These are phyloP conservation scores for Brassica juncea DNA, from an alignment of 345 rosid species.

Conservation along the genomic window DNA sequence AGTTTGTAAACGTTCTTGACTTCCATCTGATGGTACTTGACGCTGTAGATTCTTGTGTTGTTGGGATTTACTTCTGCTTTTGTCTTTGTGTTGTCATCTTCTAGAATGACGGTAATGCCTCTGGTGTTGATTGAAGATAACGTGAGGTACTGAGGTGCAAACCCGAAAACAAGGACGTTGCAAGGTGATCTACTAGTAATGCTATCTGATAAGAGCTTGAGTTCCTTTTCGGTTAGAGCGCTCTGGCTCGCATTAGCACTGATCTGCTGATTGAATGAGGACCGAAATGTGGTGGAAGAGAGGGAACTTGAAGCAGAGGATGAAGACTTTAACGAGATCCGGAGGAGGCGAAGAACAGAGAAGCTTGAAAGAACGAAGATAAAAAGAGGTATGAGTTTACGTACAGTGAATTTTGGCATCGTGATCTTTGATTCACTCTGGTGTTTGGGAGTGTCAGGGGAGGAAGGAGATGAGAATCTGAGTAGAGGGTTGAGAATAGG, in stretches of 20 bases:
- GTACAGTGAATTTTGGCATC: conserved; percentile 56
- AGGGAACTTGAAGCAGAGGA: conserved; percentile 40
- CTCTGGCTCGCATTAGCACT: conserved; percentile 1
- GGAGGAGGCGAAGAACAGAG: conserved; percentile 64
- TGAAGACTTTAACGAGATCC: conserved; percentile 53
- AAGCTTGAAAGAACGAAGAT: conserved; percentile 61
- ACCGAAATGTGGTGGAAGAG: conserved; percentile 41
- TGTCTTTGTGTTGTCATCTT: conserved; percentile 58
- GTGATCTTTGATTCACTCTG: conserved; percentile 35
- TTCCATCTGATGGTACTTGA: conserved; percentile 50
- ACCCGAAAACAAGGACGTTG: conserved; percentile 80
- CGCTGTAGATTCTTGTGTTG: conserved; percentile 53
- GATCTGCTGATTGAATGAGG: not conserved
- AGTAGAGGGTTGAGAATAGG: conserved; percentile 47
- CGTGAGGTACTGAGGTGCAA: conserved; percentile 53
- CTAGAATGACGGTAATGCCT: conserved; percentile 67
- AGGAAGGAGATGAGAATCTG: conserved; percentile 51
- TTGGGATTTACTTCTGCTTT: conserved; percentile 40
- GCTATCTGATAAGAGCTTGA: conserved; percentile 52
- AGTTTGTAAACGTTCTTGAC: conserved; percentile 64
- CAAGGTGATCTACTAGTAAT: conserved; percentile 61
- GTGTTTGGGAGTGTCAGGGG: conserved; percentile 44
- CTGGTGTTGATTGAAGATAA: conserved; percentile 63
- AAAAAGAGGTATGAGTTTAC: conserved; percentile 60
- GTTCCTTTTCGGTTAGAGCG: conserved; percentile 63